Conservation (phyloP, 768 basidiomycete genomes). For the Panellus pusillus region DNA sequence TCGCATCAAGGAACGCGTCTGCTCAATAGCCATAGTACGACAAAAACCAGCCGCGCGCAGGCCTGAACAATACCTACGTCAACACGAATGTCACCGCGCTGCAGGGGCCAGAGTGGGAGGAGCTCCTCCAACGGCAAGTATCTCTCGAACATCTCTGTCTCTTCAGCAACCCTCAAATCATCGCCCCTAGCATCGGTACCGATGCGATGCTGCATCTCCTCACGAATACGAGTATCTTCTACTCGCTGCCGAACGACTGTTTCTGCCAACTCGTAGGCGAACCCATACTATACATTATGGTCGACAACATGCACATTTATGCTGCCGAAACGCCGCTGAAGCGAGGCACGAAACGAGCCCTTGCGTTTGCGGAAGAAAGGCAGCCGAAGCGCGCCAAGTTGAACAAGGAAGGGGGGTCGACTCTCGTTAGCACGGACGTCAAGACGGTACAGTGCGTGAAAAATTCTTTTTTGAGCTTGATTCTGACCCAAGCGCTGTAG, state of each 20-base stretch:
- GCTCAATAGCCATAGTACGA: conserved; percentile 32
- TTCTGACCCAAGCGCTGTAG: neutral
- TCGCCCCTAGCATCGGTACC: conserved; percentile 65
- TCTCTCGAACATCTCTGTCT: neutral
- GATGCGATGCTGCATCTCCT: conserved; percentile 79
- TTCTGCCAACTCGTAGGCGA: conserved; percentile 81
- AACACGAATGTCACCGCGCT: conserved; percentile 77
- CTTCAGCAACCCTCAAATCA: neutral
- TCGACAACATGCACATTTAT: conserved; percentile 26
- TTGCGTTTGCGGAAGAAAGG: conserved; percentile 10
- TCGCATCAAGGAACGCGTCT: neutral
- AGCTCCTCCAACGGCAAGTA: conserved; percentile 57
- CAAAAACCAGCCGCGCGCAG: conserved; percentile 39
- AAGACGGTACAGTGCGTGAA: conserved; percentile 12
- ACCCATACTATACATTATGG: conserved; percentile 48
- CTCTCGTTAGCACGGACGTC: neutral
- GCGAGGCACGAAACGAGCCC: conserved; percentile 8
- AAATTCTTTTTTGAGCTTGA: neutral
- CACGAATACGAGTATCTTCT: conserved; percentile 70
- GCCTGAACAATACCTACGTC: conserved; percentile 59
- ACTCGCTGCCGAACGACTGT: conserved; percentile 79
- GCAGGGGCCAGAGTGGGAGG: conserved; percentile 65
- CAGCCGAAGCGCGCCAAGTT: conserved; percentile 32
- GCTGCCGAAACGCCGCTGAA: conserved; percentile 11
- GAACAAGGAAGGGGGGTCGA: conserved; percentile 1